Evolutionary conservation across 2,329 filamentous ascomycete genomes (phyloP).

Genomic region (Phialocephala sp.): DNA sequence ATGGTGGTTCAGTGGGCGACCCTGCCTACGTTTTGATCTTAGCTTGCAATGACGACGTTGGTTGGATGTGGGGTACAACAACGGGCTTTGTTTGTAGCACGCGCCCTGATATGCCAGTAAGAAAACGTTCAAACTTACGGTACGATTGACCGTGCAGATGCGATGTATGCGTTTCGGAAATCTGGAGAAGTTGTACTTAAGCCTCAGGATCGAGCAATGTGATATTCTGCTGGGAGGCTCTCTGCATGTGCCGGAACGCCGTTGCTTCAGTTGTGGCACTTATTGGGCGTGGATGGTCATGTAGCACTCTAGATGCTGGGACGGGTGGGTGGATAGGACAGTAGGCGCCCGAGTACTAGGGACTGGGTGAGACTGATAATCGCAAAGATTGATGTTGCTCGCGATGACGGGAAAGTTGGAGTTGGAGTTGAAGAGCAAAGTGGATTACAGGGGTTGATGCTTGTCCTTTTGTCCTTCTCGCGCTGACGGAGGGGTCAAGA

Average conservation of each 20-base stretch:
- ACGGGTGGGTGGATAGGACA: neutral
- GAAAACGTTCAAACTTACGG: neutral
- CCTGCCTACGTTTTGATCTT: conserved; percentile 11
- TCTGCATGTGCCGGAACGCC: conserved; percentile 20
- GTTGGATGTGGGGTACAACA: conserved; percentile 16
- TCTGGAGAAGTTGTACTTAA: conserved; percentile 5
- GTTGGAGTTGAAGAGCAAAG: neutral
- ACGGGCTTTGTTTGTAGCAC: conserved; percentile 17
- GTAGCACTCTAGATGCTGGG: neutral
- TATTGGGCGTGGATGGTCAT: neutral
- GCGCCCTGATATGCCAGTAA: conserved; percentile 10
- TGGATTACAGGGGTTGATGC: conserved; percentile 15
- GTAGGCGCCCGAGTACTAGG: neutral
- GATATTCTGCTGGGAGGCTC: conserved; percentile 5
- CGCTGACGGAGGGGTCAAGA: conserved; percentile 2
- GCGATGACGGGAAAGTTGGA: conserved; percentile 4
- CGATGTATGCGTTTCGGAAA: conserved; percentile 2
- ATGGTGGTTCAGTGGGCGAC: conserved; percentile 8
- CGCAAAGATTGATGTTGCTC: conserved; percentile 4
- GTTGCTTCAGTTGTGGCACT: conserved; percentile 5
- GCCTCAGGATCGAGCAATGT: neutral
- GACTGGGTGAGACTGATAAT: conserved; percentile 3
- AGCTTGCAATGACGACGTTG: conserved; percentile 20
- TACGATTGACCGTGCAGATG: neutral
- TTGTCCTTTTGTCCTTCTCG: conserved; percentile 5